phyloP scores from a whole-genome alignment of 1,284 basidiomycete species.

The Cerioporus squamosus region DNA sequence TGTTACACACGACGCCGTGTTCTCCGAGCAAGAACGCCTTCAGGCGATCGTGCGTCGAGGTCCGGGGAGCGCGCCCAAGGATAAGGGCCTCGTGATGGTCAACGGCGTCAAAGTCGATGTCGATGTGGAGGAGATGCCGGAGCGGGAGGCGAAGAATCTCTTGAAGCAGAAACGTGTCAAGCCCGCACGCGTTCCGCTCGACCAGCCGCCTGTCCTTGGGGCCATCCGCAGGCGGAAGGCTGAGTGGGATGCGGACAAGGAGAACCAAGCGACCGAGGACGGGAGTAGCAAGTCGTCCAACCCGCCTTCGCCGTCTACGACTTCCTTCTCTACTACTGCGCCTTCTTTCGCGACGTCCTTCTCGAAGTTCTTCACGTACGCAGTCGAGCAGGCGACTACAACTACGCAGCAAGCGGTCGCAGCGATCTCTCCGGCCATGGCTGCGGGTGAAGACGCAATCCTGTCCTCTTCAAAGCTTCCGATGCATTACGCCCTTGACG shows the following conservation, averaged over 20 bases:
- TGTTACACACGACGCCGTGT: slow-evolving; percentile 84
- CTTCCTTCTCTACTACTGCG: slow-evolving; percentile 46
- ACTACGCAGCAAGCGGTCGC: slow-evolving; percentile 77
- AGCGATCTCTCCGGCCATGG: slow-evolving; percentile 63
- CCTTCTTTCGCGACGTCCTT: slow-evolving; percentile 75
- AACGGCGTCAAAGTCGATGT: slow-evolving; percentile 89
- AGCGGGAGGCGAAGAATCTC: slow-evolving; percentile 86
- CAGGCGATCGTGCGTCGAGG: slow-evolving; percentile 80
- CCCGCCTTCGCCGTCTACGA: slow-evolving; percentile 22
- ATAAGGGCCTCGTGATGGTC: slow-evolving; percentile 83
- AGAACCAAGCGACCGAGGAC: slow-evolving; percentile 35
- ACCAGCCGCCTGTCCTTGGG: slow-evolving; percentile 85
- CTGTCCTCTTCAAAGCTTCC: slow-evolving; percentile 63
- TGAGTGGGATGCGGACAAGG: slow-evolving; percentile 56
- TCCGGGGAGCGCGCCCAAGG: slow-evolving; percentile 57
- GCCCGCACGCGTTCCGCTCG: slow-evolving; percentile 86
- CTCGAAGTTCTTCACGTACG: slow-evolving; percentile 71
- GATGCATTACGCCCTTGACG: slow-evolving; percentile 81
- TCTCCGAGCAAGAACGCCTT: slow-evolving; percentile 78
- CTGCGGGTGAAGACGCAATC: slow-evolving; percentile 42
- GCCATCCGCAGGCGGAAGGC: slow-evolving; percentile 69
- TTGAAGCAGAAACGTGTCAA: slow-evolving; percentile 87
- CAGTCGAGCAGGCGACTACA: slow-evolving; percentile 72
- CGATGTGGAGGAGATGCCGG: slow-evolving; percentile 91
- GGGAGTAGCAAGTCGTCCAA: slow-evolving; percentile 15